Percentiles rank a stretch among this genome's conserved stretches.
These are phyloP conservation scores for Sergeia podlipaevii DNA, from an alignment of 208 protist genomes.

Conservation along the genomic window DNA sequence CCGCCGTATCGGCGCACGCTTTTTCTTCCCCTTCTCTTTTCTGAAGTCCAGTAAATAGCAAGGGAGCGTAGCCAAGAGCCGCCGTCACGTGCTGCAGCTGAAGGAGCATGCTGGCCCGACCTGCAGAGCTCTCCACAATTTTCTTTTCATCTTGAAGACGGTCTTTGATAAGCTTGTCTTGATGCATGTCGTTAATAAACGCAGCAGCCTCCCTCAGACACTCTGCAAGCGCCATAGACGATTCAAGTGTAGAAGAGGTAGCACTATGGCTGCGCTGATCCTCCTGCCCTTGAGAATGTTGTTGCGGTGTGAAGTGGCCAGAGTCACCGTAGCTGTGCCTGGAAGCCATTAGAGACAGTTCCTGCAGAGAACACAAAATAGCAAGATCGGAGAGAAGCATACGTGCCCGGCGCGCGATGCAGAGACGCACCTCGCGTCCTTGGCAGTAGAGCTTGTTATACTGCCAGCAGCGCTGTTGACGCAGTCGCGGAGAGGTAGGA, in stretches of 20 bases:
- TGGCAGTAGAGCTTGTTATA: too few species aligned
- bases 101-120: constrained; percentile 16
- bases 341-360: constrained; percentile 18
- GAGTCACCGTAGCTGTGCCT: not conserved
- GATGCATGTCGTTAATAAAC: too few species aligned
- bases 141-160: too few species aligned
- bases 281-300: not conserved
- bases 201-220: too few species aligned
- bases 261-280: not conserved
- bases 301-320: not conserved
- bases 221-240: too few species aligned
- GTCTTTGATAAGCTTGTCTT: too few species aligned
- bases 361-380: constrained; percentile 36
- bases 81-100: constrained; percentile 31
- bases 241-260: too few species aligned
- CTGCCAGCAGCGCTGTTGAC: too few species aligned
- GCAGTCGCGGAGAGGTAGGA: too few species aligned
- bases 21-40: not conserved
- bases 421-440: not conserved
- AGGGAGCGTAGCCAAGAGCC: constrained; percentile 38
- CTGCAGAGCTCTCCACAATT: too few species aligned
- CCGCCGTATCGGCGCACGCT: not conserved
- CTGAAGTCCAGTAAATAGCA: constrained; percentile 14
- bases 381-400: constrained; percentile 24
- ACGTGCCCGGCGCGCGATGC: constrained; percentile 3